Percentiles rank a stretch among this genome's conserved stretches.
Evolutionary conservation across 352 stramenopile species (phyloP).

Genomic region (Phytopythium delawarense): DNA sequence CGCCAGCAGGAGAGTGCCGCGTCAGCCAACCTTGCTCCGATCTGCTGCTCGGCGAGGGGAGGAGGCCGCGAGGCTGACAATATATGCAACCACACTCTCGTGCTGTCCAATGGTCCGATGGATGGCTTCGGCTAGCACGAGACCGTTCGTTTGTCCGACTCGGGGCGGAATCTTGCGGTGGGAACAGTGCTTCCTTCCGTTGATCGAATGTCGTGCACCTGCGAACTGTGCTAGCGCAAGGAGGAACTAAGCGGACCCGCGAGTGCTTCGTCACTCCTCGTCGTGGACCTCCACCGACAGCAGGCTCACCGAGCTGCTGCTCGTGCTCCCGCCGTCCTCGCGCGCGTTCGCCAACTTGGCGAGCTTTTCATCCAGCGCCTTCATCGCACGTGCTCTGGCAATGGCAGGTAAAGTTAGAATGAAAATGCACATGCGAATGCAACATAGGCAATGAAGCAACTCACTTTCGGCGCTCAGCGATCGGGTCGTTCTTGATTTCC

Average conservation of each 20-base stretch:
- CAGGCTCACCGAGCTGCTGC: slow-evolving; percentile 9
- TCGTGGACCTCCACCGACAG: slow-evolving; percentile 28
- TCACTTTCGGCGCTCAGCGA: slow-evolving; percentile 86
- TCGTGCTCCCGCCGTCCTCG: slow-evolving; percentile 12
- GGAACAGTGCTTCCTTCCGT: neutral
- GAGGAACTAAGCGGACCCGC: neutral
- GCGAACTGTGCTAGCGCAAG: neutral
- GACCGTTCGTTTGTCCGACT: neutral
- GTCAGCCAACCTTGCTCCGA: neutral
- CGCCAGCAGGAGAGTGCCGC: neutral
- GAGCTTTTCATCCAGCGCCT: slow-evolving; percentile 85
- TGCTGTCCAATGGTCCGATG: neutral
- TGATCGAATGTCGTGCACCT: neutral
- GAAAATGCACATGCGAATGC: neutral
- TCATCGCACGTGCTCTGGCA: slow-evolving; percentile 77
- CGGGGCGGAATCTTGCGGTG: neutral
- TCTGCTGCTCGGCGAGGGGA: neutral
- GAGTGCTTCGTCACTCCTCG: slow-evolving; percentile 9
- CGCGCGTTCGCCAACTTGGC: slow-evolving; percentile 65
- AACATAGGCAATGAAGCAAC: slow-evolving; percentile 1
- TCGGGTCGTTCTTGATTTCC: slow-evolving; percentile 64
- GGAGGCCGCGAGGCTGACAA: neutral
- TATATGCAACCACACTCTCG: neutral
- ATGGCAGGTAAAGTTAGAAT: neutral
- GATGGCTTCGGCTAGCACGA: neutral